A percentile compares a stretch with the other conserved stretches of the same genome.
Conservation (phyloP, 1,284 basidiomycete species). For the Boletus smithii region DNA sequence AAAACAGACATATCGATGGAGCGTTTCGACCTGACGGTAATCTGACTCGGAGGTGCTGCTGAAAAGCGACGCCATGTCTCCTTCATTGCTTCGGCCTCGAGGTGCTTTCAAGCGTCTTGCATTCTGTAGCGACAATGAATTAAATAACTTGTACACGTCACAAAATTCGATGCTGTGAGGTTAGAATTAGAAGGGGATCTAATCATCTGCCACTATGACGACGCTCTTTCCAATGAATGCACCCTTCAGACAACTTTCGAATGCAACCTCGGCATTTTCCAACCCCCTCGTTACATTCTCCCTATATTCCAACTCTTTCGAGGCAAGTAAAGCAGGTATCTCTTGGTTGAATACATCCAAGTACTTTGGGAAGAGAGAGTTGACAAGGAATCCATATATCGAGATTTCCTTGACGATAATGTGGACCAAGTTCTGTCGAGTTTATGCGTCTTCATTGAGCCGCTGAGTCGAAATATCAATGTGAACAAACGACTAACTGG, state of each 20-base stretch:
- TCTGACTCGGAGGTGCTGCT: background rate
- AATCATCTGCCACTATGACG: background rate
- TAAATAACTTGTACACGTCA: background rate
- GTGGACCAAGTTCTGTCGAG: slow-evolving; percentile 2
- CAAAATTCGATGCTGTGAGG: background rate
- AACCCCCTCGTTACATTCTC: background rate
- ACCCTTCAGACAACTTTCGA: background rate
- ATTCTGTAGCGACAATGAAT: background rate
- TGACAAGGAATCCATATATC: background rate
- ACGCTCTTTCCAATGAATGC: slow-evolving; percentile 3
- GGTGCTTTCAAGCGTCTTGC: background rate
- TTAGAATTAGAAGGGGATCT: background rate
- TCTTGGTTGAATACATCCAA: background rate
- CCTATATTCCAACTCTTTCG: background rate
- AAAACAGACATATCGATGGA: background rate
- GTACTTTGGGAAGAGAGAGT: background rate
- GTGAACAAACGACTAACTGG: background rate
- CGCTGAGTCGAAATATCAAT: background rate
- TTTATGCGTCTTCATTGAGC: background rate
- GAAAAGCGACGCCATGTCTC: background rate
- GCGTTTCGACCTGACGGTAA: background rate
- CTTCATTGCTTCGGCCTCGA: background rate
- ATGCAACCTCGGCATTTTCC: background rate
- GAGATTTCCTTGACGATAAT: background rate
- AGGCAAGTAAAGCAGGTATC: background rate